Evolutionary conservation across 257 asterid genomes (phyloP), one percentile per base, ranked within the genome.

Genomic region (Nemophila menziesii): DNA sequence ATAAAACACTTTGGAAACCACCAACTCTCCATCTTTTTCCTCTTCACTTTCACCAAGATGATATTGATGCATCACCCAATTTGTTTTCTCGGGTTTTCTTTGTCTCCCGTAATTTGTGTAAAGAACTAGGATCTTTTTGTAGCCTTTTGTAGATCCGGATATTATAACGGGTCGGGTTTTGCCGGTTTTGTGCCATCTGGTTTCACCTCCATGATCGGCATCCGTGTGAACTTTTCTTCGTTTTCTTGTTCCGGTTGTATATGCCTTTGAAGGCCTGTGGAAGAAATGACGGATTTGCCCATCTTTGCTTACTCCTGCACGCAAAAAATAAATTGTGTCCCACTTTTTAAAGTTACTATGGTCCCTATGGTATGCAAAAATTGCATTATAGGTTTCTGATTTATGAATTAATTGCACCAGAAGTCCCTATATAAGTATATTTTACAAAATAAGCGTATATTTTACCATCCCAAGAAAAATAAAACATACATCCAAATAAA

Each of bases 61-160:
- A 65, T 86, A 86, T 18, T 86, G 97, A 48, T 86, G 97, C 97
- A 86, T 82, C 0, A 86, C 93, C 97, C 97, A 86, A 7, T 75
- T 86, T 0, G 94, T 86, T 56, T 86, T 86, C 56, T 86, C 94
- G 0, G 94, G 97, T 49, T 86, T 86, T 33, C 77, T 50, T 62
- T 79, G 94, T 22, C 94, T 59, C 6, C 97, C 97, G 57, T 82
- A 82, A 68, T 86, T 82, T 12, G 94, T 77, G 72, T 86, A 86
- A 46, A 86, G 87, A 24, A 86, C 97, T 7, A 86, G 73, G 6
- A 82, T 86, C 41, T 86, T 86, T 38, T 86, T 86, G 79, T 74
- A 82, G 21, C 97, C 97, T 56, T 63, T 77, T 9, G 74, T 9
- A n/a, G 16, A 46, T 0, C 79, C 71, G 7, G 54, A 36, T 1